phyloP scores from a whole-genome alignment of 495 filamentous ascomycete species.

The Penicillium taxi region DNA sequence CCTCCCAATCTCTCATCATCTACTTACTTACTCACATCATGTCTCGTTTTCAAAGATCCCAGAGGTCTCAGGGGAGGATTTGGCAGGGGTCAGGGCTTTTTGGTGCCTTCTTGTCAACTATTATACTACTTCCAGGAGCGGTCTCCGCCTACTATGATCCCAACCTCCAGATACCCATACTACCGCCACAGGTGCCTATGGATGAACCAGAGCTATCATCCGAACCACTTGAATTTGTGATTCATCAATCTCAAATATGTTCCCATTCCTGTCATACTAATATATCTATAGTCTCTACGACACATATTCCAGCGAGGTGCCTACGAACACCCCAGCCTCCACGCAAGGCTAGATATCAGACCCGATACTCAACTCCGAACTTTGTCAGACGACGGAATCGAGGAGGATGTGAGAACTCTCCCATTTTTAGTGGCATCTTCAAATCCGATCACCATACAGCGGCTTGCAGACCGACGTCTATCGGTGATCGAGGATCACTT shows the following conservation, averaged over 20 bases:
- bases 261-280: slow-evolving; percentile 9
- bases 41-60: slow-evolving; percentile 7
- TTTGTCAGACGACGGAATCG: slow-evolving; percentile 53
- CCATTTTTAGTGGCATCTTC: slow-evolving; percentile 49
- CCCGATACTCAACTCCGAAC: slow-evolving; percentile 55
- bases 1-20: slow-evolving; percentile 13
- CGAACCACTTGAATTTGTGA: slow-evolving; percentile 31
- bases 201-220: slow-evolving; percentile 11
- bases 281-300: slow-evolving; percentile 66
- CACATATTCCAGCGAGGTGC: slow-evolving; percentile 90
- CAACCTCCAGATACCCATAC: slow-evolving; percentile 19
- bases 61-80: slow-evolving; percentile 4
- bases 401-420: slow-evolving; percentile 29
- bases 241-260: neutral
- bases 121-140: slow-evolving; percentile 13
- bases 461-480: slow-evolving; percentile 70
- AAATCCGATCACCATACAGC: slow-evolving; percentile 57
- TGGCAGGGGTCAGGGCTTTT: slow-evolving; percentile 11
- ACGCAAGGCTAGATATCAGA: slow-evolving; percentile 65
- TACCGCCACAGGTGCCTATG: slow-evolving; percentile 29
- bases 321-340: slow-evolving; percentile 60
- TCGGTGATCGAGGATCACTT: slow-evolving; percentile 70
- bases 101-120: slow-evolving; percentile 17
- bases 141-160: slow-evolving; percentile 17
- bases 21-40: slow-evolving; percentile 8